These are phyloP conservation scores for Mycosarcoma mackinlayi DNA, from an alignment of 1,284 basidiomycete genomes.

Conservation along the genomic window DNA sequence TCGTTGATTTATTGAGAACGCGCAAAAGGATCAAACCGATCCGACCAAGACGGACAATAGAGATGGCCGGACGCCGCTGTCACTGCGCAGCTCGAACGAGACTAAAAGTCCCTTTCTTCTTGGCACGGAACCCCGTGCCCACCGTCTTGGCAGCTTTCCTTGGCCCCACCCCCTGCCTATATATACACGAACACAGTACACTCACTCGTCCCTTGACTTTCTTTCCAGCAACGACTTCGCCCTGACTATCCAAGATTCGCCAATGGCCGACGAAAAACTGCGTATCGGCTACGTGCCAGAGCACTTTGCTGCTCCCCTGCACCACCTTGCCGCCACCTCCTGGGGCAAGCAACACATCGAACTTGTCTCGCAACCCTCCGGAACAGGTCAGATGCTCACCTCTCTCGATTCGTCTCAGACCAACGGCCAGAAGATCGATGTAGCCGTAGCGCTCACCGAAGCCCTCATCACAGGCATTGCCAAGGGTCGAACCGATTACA, in stretches of 20 bases:
- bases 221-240: neutral
- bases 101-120: no score
- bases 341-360: slow-evolving; percentile 60
- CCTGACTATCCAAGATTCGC: neutral
- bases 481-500: slow-evolving; percentile 81
- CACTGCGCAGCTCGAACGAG: no score
- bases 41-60: no score
- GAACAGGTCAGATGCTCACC: slow-evolving; percentile 66
- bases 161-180: no score
- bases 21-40: no score
- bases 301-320: slow-evolving; percentile 63
- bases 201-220: no score
- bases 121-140: no score
- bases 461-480: slow-evolving; percentile 92
- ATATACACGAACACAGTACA: no score
- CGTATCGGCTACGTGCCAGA: slow-evolving; percentile 64
- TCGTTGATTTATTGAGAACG: no score
- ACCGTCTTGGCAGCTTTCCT: no score
- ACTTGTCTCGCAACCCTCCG: slow-evolving; percentile 58
- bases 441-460: slow-evolving; percentile 86
- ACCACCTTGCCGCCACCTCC: slow-evolving; percentile 52
- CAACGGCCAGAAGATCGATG: slow-evolving; percentile 60
- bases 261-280: slow-evolving; percentile 26
- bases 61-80: no score
- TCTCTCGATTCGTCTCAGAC: slow-evolving; percentile 46